Evolutionary conservation across 164 flowering plant genomes (phyloP).

Genomic region (Annona squamosa): DNA sequence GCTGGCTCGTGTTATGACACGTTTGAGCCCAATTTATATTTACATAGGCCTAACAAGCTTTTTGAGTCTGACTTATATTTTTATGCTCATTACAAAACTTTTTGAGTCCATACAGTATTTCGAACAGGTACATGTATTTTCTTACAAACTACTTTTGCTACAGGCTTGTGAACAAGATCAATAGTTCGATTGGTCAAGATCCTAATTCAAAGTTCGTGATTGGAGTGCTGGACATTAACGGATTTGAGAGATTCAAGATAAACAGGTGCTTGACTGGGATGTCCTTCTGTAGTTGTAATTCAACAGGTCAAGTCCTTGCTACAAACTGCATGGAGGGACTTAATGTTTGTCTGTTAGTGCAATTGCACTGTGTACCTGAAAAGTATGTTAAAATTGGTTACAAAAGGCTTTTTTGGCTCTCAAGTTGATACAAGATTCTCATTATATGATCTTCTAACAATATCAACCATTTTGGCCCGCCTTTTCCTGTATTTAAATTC

Average conservation of each 20-base stretch:
- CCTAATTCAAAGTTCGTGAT: slow-evolving; percentile 72
- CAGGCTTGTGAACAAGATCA: slow-evolving; percentile 92
- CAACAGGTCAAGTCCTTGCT: slow-evolving; percentile 18
- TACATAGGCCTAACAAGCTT: not conserved
- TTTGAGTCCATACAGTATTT: not conserved
- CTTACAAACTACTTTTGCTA: not conserved
- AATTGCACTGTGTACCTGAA: not conserved
- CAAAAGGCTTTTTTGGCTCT: not conserved
- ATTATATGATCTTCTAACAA: too few species aligned
- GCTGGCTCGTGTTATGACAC: not conserved
- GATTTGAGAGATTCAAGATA: slow-evolving; percentile 99
- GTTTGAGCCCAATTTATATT: not conserved
- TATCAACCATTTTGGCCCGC: too few species aligned
- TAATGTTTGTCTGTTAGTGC: not conserved
- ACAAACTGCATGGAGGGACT: slow-evolving; percentile 13
- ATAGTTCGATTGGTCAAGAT: slow-evolving; percentile 92
- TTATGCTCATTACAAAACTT: too few species aligned
- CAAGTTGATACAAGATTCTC: not conserved
- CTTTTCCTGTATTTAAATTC: too few species aligned
- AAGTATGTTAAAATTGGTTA: not conserved
- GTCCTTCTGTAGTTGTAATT: slow-evolving; percentile 48
- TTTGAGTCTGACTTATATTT: too few species aligned
- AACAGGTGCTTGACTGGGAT: slow-evolving; percentile 97
- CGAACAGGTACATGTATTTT: not conserved
- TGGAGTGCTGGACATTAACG: slow-evolving; percentile 97